Evolutionary conservation across 129 eudicot species (phyloP).

Genomic region (Flaveria linearis): DNA sequence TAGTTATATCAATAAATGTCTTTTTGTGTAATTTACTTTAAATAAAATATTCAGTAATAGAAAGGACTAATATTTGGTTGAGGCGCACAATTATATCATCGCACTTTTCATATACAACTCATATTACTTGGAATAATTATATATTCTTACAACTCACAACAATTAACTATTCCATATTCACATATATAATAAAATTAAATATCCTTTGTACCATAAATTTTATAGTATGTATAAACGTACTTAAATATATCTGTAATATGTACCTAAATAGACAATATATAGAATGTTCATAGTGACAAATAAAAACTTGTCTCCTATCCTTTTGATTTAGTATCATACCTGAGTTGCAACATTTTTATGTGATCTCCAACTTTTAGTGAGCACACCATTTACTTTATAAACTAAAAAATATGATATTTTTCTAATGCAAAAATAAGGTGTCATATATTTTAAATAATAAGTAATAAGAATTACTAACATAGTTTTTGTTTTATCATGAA

Average conservation of each 20-base stretch:
- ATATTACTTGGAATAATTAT: slow-evolving; percentile 1
- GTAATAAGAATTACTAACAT: too few species aligned
- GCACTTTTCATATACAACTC: neutral
- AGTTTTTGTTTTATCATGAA: too few species aligned
- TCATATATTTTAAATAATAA: too few species aligned
- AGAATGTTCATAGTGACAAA: neutral
- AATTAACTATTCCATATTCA: slow-evolving; percentile 1
- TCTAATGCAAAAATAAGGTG: too few species aligned
- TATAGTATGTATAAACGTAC: neutral
- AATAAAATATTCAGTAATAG: neutral
- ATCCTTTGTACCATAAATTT: neutral
- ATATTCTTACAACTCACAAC: slow-evolving; percentile 1
- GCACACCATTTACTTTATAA: too few species aligned
- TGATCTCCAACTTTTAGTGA: too few species aligned
- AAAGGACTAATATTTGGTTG: neutral
- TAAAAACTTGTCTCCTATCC: neutral
- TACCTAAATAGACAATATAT: neutral
- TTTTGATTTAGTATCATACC: neutral
- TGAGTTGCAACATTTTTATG: neutral
- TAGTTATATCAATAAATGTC: too few species aligned
- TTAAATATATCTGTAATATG: neutral
- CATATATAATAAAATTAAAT: neutral
- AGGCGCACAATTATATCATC: neutral
- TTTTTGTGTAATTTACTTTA: neutral
- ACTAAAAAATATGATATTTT: neutral